Percentiles rank a stretch among this genome's conserved stretches.
These are phyloP conservation scores for Rhexocercosporidium sp. DNA, from an alignment of 2,329 filamentous ascomycete species.

Conservation along the genomic window DNA sequence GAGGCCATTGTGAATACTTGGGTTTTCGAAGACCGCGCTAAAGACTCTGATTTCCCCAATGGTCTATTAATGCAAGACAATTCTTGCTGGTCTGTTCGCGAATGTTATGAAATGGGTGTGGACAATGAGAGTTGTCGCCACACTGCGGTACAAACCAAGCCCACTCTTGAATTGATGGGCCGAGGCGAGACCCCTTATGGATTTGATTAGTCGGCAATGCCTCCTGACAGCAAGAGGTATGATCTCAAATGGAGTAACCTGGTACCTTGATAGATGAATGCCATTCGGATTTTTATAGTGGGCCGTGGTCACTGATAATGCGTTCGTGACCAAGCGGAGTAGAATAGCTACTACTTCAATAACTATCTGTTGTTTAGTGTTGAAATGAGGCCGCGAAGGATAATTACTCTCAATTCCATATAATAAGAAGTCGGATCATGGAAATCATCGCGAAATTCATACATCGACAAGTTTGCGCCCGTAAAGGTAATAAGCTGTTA, in stretches of 20 bases:
- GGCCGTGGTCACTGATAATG: too few species aligned
- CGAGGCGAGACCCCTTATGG: not conserved
- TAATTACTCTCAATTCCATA: too few species aligned
- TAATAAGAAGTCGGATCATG: not conserved
- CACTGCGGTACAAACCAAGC: not conserved
- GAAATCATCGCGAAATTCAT: not conserved
- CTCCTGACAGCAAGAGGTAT: not conserved
- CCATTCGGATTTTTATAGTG: too few species aligned
- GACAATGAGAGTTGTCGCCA: not conserved
- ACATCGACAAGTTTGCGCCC: too few species aligned
- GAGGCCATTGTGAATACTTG: constrained; percentile 3
- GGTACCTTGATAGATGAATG: not conserved
- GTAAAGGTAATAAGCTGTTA: too few species aligned
- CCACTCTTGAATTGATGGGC: not conserved
- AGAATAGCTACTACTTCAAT: too few species aligned
- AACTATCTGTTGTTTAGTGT: too few species aligned
- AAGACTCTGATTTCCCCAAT: not conserved
- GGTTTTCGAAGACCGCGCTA: not conserved
- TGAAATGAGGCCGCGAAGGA: too few species aligned
- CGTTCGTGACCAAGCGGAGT: too few species aligned
- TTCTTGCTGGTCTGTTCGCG: too few species aligned
- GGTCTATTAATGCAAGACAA: not conserved
- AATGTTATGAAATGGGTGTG: not conserved
- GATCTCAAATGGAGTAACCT: not conserved
- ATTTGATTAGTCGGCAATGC: not conserved